These are phyloP conservation scores for Solanum habrochaites DNA, from an alignment of 257 asterid species.

Conservation along the genomic window DNA sequence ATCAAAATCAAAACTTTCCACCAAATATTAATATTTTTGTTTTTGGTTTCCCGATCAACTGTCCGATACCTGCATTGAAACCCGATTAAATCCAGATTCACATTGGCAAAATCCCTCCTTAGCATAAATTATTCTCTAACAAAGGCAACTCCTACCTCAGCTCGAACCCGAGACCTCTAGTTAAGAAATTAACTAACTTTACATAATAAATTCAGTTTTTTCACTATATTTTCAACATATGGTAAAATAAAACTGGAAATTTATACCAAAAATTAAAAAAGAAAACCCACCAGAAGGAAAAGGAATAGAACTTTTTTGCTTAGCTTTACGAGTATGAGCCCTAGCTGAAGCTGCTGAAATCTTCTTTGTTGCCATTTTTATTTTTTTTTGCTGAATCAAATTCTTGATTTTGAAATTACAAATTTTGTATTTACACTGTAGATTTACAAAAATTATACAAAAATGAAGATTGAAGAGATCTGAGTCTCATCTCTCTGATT, in stretches of 20 bases:
- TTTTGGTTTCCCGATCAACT: not conserved
- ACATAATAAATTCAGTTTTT: not conserved
- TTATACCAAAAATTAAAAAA: not conserved
- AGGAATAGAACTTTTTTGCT: constrained; percentile 17
- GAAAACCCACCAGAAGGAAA: constrained; percentile 29
- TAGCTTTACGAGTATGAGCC: constrained; percentile 69
- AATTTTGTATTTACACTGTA: not conserved
- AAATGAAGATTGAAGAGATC: not conserved
- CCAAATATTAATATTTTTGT: not conserved
- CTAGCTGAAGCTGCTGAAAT: constrained; percentile 94
- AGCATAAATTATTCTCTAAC: not conserved
- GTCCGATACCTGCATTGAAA: not conserved
- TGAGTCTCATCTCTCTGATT: not conserved
- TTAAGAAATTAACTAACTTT: not conserved
- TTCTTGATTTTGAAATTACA: not conserved
- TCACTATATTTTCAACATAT: not conserved
- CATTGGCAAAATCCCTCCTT: not conserved
- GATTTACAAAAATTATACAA: not conserved
- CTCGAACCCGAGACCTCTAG: not conserved
- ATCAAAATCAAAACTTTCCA: not conserved
- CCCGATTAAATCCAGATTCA: not conserved
- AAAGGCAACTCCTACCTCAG: not conserved
- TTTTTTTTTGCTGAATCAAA: not conserved
- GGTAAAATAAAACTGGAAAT: not conserved
- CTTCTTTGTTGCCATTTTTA: constrained; percentile 17